Evolutionary conservation across 176 grass and related monocot genomes (phyloP).

Genomic region (Thalia dealbata): DNA sequence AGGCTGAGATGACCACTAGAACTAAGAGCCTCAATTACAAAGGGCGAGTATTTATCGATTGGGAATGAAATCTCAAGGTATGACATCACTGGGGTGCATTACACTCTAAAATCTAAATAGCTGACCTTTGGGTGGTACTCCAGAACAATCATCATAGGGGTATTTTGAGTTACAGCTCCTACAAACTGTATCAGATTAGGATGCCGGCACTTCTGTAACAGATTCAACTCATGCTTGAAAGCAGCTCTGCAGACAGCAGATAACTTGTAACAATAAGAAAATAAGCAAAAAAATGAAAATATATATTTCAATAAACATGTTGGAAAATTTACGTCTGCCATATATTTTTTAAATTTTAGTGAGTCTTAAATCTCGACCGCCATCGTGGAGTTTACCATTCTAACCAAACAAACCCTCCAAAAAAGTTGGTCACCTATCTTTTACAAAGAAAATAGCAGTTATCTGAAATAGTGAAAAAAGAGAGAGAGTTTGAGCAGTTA

Average conservation of each 20-base stretch:
- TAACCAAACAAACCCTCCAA: not conserved
- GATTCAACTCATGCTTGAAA: constrained; percentile 52
- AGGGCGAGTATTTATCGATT: not conserved
- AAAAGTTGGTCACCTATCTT: not conserved
- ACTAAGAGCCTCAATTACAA: not conserved
- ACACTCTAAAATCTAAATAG: constrained; percentile 1
- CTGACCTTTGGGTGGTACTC: constrained; percentile 73
- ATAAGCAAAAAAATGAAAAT: not conserved
- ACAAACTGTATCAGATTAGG: constrained; percentile 96
- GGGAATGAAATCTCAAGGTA: not conserved
- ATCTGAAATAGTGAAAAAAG: not conserved
- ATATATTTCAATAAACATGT: not conserved
- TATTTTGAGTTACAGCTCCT: constrained; percentile 86
- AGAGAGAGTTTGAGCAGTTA: constrained; percentile 20
- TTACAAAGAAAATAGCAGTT: not conserved
- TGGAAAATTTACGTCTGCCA: not conserved
- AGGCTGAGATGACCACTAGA: not conserved
- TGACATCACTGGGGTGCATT: not conserved
- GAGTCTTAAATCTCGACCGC: no score
- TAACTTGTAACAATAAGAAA: not conserved
- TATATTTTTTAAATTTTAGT: no score
- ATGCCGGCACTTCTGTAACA: constrained; percentile 78
- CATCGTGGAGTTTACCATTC: no score
- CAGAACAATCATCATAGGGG: constrained; percentile 94
- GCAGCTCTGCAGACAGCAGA: not conserved